Evolutionary conservation across 352 stramenopile species (phyloP).

Genomic region (Pythium insidiosum): DNA sequence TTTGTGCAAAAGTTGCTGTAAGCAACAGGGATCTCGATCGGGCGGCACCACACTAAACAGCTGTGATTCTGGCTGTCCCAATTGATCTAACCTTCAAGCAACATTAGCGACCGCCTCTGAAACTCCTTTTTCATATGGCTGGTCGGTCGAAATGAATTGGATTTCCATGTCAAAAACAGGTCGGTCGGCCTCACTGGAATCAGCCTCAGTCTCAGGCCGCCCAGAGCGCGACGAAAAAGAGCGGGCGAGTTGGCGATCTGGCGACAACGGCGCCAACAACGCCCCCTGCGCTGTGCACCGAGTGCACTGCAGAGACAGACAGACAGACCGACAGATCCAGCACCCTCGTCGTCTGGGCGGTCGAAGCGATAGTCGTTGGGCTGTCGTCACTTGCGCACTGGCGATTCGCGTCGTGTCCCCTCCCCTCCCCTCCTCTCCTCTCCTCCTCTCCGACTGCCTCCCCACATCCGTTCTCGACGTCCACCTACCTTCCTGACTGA

Average conservation of each 20-base stretch:
- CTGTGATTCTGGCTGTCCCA: conserved; percentile 8
- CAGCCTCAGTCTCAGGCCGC: conserved; percentile 2
- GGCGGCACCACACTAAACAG: too few species aligned
- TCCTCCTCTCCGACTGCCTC: neutral
- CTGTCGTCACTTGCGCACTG: too few species aligned
- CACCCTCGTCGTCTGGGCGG: neutral
- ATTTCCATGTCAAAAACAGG: too few species aligned
- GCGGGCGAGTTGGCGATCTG: too few species aligned
- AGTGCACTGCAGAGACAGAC: neutral
- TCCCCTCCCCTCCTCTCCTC: neutral
- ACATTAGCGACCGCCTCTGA: conserved; percentile 1
- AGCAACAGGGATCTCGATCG: too few species aligned
- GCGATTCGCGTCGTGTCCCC: too few species aligned
- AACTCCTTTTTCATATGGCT: too few species aligned
- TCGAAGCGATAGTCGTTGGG: too few species aligned
- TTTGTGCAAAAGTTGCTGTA: conserved; percentile 2
- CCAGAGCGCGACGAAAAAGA: conserved; percentile 10
- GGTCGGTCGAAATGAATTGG: conserved; percentile 10
- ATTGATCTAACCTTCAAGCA: conserved; percentile 19
- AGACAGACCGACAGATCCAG: conserved; percentile 7
- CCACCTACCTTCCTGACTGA: conserved; percentile 5
- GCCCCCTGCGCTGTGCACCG: neutral
- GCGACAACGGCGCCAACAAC: too few species aligned
- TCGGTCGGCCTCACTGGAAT: too few species aligned
- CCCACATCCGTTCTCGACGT: neutral